Evolutionary conservation across 768 basidiomycete genomes (phyloP), one percentile per base, ranked within the genome.

Genomic region (Roridomyces roridus): DNA sequence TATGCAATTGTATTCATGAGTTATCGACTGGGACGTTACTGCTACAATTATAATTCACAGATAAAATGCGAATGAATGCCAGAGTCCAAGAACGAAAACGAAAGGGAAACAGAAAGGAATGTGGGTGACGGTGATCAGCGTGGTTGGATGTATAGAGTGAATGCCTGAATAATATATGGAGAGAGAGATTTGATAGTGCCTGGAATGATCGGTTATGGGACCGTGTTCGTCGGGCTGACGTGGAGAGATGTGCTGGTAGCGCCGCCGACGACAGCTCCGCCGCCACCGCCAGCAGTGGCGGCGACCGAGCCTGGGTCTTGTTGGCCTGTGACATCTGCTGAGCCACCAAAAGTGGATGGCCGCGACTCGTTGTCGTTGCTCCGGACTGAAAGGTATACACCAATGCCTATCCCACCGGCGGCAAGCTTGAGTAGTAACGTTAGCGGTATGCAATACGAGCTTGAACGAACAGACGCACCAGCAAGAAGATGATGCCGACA

Each of bases 221-320:
- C 46, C 20, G 59, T 61, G 20, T 61, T 56, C 11, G 59, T 61
- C 20, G 59, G 59, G 54, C 18, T 47, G 45, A 61, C 59, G 50
- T 56, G 54, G 6, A 49, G 41, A 5, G 26, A 35, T 31, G 59
- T 25, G n/a, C 18, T 41, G n/a, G 49, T 51, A n/a, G 31, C 36
- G 6, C 44, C 25, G 31, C 23, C 45, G 31, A 6, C 43, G 34
- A 36, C 45, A n/a, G n/a, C 46, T 11, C 36, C 53, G 49, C 59
- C 2, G 25, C 26, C 10, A 26, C 26, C 36, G 28, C 50, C 0
- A 15, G 55, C 39, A 20, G 36, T 18, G 5, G 11, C 21, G 21
- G 46, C 0, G 37, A 10, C 39, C 15, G 5, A 14, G 39, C 21
- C 21, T 9, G 21, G 10, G 10, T n/a, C 45, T n/a, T n/a, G n/a